Evolutionary conservation across 2,329 filamentous ascomycete species (phyloP).

Genomic region (Leptographium radiaticola): DNA sequence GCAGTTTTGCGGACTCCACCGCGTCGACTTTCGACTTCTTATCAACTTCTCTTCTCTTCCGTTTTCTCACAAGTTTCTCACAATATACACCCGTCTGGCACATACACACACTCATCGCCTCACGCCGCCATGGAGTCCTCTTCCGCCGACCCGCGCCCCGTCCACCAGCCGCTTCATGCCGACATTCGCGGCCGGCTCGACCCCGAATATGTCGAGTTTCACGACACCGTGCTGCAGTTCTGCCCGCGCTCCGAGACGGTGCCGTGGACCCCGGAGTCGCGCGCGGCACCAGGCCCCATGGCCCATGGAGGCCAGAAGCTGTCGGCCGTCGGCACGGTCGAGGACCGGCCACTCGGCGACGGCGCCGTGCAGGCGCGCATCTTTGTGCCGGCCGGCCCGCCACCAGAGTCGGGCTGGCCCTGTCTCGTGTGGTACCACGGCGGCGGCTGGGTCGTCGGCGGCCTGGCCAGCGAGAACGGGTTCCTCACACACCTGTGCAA

Average conservation of each 20-base stretch:
- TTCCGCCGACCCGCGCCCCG: background rate
- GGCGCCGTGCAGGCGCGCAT: slow-evolving; percentile 18
- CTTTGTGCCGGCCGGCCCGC: slow-evolving; percentile 17
- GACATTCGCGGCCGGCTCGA: slow-evolving; percentile 19
- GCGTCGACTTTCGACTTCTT: too few relatives aligned
- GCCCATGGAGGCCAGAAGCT: background rate
- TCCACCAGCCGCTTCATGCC: slow-evolving; percentile 21
- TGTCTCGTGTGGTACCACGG: slow-evolving; percentile 26
- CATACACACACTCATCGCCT: too few relatives aligned
- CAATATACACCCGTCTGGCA: too few relatives aligned
- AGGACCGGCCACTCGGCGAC: slow-evolving; percentile 17
- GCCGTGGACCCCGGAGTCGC: slow-evolving; percentile 20
- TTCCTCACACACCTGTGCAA: slow-evolving; percentile 20
- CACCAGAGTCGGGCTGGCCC: slow-evolving; percentile 20
- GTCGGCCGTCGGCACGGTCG: slow-evolving; percentile 1
- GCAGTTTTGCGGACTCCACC: too few relatives aligned
- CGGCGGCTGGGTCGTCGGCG: slow-evolving; percentile 26
- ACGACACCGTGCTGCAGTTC: slow-evolving; percentile 24
- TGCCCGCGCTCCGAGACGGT: slow-evolving; percentile 20
- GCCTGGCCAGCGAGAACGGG: slow-evolving; percentile 20
- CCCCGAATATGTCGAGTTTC: slow-evolving; percentile 24
- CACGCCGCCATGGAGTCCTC: background rate
- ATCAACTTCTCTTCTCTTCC: too few relatives aligned
- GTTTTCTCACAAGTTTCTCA: too few relatives aligned
- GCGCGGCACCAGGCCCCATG: slow-evolving; percentile 16